Evolutionary conservation across 2,329 filamentous ascomycete species (phyloP), one percentile per base, ranked within the genome.

Genomic region (Epichloe gansuensis): DNA sequence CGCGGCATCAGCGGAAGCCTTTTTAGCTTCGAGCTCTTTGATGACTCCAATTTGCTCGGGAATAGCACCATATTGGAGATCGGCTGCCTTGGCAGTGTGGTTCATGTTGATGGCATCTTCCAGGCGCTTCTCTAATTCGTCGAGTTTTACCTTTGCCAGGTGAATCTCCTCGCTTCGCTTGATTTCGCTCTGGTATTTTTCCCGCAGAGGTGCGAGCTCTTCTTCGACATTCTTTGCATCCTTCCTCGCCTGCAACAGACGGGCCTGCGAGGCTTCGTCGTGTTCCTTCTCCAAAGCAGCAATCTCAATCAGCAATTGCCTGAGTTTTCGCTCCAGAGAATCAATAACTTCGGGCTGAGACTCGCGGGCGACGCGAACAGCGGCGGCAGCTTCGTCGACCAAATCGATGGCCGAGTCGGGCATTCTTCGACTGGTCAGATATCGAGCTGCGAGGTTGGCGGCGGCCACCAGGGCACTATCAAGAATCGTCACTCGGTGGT

Each of bases 401-500:
- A 98, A 74, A 65, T 98, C 93, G 55, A 98, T 94, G 23, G 93
- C 93, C 3, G 93, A 98, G 68, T 98, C 93, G 3, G 93, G 93
- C 56, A 98, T 80, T 64, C 93, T 82, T 59, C 93, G 81, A 48
- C 85, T 83, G 1, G 93, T 98, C 51, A 98, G 82, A 62, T 98
- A 98, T 52, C 93, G 85, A 47, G 91, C 87, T 13, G 93, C 93
- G 50, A 98, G 80, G 52, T 83, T 94, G n/a, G 93, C 88, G 5
- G 93, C 81, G 48, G 90, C 80, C 15, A 98, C 91, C 56, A 98
- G 87, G 56, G 93, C 93, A 62, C 84, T 89, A 64, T 98, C 93
- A 43, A 91, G 82, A 59, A 98, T 98, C 58, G 84, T 97, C 62
- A 98, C 93, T 76, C 91, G 90, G 68, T 98, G 93, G 69, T 98